These are phyloP conservation scores for Clohesyomyces aquaticus DNA, from an alignment of 495 filamentous ascomycete species.

Conservation along the genomic window DNA sequence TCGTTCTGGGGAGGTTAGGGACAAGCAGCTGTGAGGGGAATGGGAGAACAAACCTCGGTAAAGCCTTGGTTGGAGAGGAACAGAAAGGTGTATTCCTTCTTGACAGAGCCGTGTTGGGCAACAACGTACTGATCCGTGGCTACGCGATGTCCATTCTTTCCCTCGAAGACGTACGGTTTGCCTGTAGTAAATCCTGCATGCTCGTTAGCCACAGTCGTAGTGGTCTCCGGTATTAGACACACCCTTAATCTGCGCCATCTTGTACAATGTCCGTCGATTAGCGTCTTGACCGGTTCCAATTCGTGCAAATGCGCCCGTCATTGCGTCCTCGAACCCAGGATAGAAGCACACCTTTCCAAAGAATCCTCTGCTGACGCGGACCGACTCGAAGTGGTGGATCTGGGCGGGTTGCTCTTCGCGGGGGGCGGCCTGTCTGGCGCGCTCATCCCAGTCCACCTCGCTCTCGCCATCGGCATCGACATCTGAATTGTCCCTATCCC, in stretches of 20 bases:
- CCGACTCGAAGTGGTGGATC: slow-evolving; percentile 78
- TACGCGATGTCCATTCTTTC: slow-evolving; percentile 25
- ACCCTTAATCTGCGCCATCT: slow-evolving; percentile 86
- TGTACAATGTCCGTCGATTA: slow-evolving; percentile 72
- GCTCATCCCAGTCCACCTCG: slow-evolving; percentile 74
- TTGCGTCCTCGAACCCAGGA: slow-evolving; percentile 80
- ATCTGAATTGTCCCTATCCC: slow-evolving; percentile 53
- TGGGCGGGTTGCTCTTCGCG: slow-evolving; percentile 66
- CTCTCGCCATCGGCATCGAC: slow-evolving; percentile 76
- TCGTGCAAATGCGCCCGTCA: slow-evolving; percentile 78
- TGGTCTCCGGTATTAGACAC: slow-evolving; percentile 34
- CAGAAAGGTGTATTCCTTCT: slow-evolving; percentile 32
- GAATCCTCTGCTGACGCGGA: slow-evolving; percentile 76
- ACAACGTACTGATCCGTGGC: slow-evolving; percentile 36
- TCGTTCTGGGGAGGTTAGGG: slow-evolving; percentile 60
- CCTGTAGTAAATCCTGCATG: slow-evolving; percentile 71
- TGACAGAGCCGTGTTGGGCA: slow-evolving; percentile 30
- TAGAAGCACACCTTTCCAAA: slow-evolving; percentile 89
- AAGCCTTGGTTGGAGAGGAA: slow-evolving; percentile 34
- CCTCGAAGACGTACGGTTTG: slow-evolving; percentile 63
- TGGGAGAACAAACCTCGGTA: slow-evolving; percentile 25
- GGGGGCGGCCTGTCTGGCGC: slow-evolving; percentile 46
- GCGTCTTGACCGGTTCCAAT: slow-evolving; percentile 75
- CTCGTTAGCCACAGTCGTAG: slow-evolving; percentile 44
- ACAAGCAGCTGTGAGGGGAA: slow-evolving; percentile 49